Conservation (phyloP, 176 grass and related monocot genomes). For the Zoysia japonica region DNA sequence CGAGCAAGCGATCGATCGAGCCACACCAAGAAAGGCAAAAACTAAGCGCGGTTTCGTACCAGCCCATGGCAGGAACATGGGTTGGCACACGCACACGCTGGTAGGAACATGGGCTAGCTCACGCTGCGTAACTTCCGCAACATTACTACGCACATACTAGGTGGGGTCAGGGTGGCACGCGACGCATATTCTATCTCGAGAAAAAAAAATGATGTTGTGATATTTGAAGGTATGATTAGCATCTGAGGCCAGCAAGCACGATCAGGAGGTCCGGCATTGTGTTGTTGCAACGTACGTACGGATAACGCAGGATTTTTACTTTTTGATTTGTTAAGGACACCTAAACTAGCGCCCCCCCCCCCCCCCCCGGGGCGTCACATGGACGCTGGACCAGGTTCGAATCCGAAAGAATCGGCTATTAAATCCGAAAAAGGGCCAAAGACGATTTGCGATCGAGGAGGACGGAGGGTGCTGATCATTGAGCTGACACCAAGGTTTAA, state of each 20-base stretch:
- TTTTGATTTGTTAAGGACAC: background rate
- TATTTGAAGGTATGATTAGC: constrained; percentile 40
- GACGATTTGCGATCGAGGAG: constrained; percentile 5
- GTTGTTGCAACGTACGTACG: background rate
- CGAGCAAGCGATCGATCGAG: background rate
- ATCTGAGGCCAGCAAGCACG: constrained; percentile 26
- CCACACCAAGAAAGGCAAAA: background rate
- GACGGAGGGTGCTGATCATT: background rate
- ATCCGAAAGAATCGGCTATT: constrained; percentile 48
- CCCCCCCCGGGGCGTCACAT: too few relatives aligned
- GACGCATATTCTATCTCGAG: background rate
- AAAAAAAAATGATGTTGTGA: background rate
- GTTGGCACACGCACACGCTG: background rate
- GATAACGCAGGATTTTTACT: background rate
- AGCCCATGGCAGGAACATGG: constrained; percentile 11
- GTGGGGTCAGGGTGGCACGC: constrained; percentile 14
- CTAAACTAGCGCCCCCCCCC: constrained; percentile 32
- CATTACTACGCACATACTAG: background rate
- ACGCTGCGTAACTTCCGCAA: background rate
- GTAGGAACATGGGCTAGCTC: too few relatives aligned
- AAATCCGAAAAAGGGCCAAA: constrained; percentile 46
- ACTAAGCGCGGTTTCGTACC: background rate
- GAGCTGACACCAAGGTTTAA: too few relatives aligned
- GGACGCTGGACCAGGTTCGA: constrained; percentile 31
- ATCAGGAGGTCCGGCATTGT: background rate